A percentile compares a stretch with the other conserved stretches of the same genome.
Evolutionary conservation across 1,284 basidiomycete genomes (phyloP).

Genomic region (Apiotrichum veenhuisii): DNA sequence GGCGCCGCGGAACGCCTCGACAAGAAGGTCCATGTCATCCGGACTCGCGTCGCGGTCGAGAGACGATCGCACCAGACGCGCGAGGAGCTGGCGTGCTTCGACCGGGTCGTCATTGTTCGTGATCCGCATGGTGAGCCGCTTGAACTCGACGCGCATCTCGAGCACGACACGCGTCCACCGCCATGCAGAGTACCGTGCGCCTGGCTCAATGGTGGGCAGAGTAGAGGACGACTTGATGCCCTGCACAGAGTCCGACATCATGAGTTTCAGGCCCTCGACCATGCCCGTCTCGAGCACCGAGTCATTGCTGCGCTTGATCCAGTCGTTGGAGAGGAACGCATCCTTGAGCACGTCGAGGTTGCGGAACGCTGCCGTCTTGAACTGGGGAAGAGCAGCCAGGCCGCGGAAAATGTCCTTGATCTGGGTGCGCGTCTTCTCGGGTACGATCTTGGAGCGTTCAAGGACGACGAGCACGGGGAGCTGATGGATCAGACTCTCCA

Average conservation of each 20-base stretch:
- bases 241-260: slow-evolving; percentile 43
- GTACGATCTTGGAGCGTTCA: slow-evolving; percentile 22
- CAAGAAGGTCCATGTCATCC: slow-evolving; percentile 45
- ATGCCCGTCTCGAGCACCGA: slow-evolving; percentile 39
- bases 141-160: slow-evolving; percentile 47
- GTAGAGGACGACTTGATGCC: slow-evolving; percentile 17
- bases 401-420: slow-evolving; percentile 28
- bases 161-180: slow-evolving; percentile 45
- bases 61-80: slow-evolving; percentile 31
- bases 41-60: slow-evolving; percentile 36
- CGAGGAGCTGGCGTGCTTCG: slow-evolving; percentile 34
- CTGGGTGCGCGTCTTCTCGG: slow-evolving; percentile 23
- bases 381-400: slow-evolving; percentile 38
- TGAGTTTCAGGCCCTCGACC: slow-evolving; percentile 45
- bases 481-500: slow-evolving; percentile 37
- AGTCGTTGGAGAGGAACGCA: slow-evolving; percentile 43
- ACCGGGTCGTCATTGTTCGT: slow-evolving; percentile 32
- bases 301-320: slow-evolving; percentile 36
- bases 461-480: slow-evolving; percentile 42
- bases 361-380: slow-evolving; percentile 47
- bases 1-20: slow-evolving; percentile 44
- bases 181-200: slow-evolving; percentile 41
- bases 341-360: slow-evolving; percentile 46
- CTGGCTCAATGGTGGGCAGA: slow-evolving; percentile 26
- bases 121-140: slow-evolving; percentile 39